A percentile compares a stretch with the other conserved stretches of the same genome.
phyloP scores from a whole-genome alignment of 208 protist genomes.

The Leishmania aethiopica region DNA sequence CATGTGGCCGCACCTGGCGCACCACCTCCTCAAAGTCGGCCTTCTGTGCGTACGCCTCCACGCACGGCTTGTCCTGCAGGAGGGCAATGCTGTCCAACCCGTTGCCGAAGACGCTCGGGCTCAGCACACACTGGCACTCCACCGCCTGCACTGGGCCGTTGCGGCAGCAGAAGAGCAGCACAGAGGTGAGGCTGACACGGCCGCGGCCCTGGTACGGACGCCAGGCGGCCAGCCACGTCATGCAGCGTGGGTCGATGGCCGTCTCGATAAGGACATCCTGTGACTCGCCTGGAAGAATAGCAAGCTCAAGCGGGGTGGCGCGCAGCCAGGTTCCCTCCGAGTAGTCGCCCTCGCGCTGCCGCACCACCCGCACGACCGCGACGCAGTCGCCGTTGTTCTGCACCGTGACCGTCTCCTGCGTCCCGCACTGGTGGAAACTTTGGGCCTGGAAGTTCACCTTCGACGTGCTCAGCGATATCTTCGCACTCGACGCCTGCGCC shows the following conservation, averaged over 20 bases:
- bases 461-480: constrained; percentile 37
- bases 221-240: constrained; percentile 71
- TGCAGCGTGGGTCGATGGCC: constrained; percentile 56
- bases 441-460: constrained; percentile 67
- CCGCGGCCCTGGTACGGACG: constrained; percentile 62
- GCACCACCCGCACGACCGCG: constrained; percentile 65
- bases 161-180: constrained; percentile 64
- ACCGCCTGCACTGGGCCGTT: constrained; percentile 58
- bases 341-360: constrained; percentile 42
- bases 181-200: constrained; percentile 46
- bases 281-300: constrained; percentile 70
- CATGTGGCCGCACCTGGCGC: constrained; percentile 46
- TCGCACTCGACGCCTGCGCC: constrained; percentile 46
- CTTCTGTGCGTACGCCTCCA: constrained; percentile 62
- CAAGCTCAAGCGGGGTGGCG: constrained; percentile 57
- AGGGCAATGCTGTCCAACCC: constrained; percentile 71
- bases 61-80: constrained; percentile 56
- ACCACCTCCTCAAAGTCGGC: constrained; percentile 39
- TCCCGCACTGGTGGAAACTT: constrained; percentile 58
- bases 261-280: constrained; percentile 65
- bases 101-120: constrained; percentile 84
- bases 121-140: constrained; percentile 61
- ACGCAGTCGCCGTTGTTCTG: constrained; percentile 77
- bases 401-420: constrained; percentile 43
- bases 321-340: constrained; percentile 76